Evolutionary conservation across 2,329 filamentous ascomycete species (phyloP), one percentile per base, ranked within the genome.

Genomic region (Fusarium odoratissimum): DNA sequence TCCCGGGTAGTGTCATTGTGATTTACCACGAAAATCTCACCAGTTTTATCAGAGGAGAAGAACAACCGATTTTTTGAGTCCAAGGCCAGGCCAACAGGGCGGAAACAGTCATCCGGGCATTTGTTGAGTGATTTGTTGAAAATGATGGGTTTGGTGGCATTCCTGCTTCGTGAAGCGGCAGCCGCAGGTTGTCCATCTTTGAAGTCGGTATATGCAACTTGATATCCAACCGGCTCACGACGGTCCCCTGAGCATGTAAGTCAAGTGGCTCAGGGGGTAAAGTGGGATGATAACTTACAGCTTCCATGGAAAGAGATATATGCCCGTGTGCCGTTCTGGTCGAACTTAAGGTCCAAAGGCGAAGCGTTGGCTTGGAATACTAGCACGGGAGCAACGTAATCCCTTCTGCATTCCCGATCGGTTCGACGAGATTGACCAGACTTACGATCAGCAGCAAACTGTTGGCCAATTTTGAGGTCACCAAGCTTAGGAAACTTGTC

Each of bases 231-330:
- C 3, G 85, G 83, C 17, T 79, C 74, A 11, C 82, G 76, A 33
- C 83, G 81, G 75, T 86, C 81, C 83, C 83, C 84, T 85, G 46
- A 6, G 8, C 10, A 21, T 56, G 57, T 70, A 19, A 71, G 66
- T 58, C 64, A 31, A 41, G 13, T 52, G 38, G 12, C 52, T 17
- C 28, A 30, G 19, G 14, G 5, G 8, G 30, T 28, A 21, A 35
- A 14, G 28, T 1, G 21, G 33, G 44, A 35, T 40, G 31, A 58
- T 8, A 25, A 81, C 83, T 80, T 79, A 91, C 92, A 94, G 79
- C 89, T 91, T 19, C 92, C 92, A 79, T 93, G 92, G 81, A 94
- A 93, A 1, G 89, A 85, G 23, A 95, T 83, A 81, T 89, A 94
- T 2, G 91, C 91, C 5, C 84, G 86, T 17, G 85, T 87, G 40